A percentile compares a stretch with the other conserved stretches of the same genome.
Conservation (phyloP, 176 grass and related monocot species). For the Zoysia pacifica region DNA sequence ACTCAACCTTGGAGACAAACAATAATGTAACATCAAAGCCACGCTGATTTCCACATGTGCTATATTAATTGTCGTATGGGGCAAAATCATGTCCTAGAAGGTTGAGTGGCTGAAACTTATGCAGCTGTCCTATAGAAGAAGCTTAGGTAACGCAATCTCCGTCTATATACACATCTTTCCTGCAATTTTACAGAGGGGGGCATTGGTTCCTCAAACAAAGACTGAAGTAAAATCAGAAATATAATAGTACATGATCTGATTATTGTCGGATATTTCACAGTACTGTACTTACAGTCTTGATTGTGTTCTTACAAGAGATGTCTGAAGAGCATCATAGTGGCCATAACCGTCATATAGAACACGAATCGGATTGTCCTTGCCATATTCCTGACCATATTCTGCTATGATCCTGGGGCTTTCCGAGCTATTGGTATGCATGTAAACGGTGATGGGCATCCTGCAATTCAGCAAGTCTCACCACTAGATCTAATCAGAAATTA, state of each 20-base stretch:
- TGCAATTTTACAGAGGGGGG: slow-evolving; percentile 37
- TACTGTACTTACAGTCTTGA: slow-evolving; percentile 54
- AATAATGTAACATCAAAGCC: neutral
- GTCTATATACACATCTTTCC: slow-evolving; percentile 40
- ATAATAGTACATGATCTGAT: neutral
- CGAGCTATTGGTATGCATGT: slow-evolving; percentile 65
- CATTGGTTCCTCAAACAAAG: slow-evolving; percentile 16
- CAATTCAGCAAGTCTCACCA: slow-evolving; percentile 14
- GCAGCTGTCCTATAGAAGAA: slow-evolving; percentile 36
- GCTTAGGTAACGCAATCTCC: slow-evolving; percentile 33
- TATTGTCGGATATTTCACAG: slow-evolving; percentile 34
- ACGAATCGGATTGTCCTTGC: slow-evolving; percentile 72
- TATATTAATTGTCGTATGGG: neutral
- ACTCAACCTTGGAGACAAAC: slow-evolving; percentile 33
- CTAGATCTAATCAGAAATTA: neutral
- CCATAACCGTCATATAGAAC: slow-evolving; percentile 90
- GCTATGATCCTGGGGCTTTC: slow-evolving; percentile 75
- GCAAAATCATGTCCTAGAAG: neutral
- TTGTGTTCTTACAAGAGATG: slow-evolving; percentile 62
- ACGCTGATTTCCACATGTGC: slow-evolving; percentile 2
- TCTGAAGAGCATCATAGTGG: slow-evolving; percentile 75
- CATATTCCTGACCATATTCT: slow-evolving; percentile 97
- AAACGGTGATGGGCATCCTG: slow-evolving; percentile 95
- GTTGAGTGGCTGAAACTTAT: slow-evolving; percentile 15
- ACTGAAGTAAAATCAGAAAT: neutral